Base-by-base conservation (phyloP, 768 basidiomycete species). In the Pulveroboletus frians region DNA sequence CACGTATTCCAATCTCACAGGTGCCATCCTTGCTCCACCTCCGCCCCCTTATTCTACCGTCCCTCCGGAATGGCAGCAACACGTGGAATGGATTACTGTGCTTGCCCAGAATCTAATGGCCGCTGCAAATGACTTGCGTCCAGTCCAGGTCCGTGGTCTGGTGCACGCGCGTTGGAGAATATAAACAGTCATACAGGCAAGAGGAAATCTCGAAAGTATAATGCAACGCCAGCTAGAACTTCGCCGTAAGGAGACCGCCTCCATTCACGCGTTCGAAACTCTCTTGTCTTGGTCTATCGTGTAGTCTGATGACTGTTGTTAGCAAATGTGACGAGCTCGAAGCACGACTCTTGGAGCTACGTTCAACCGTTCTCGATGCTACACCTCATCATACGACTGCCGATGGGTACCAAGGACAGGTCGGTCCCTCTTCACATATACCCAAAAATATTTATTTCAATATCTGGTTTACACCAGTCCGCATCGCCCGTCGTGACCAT, bases 81-180 rank as follows among this genome's bases (percentile, higher is more conserved):
- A 85, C 47, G 73, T 87, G 2, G 86, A 90, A 61, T 91, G 91
- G 86, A 85, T 93, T 45, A 81, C 77, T 10, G 73, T 88, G 2
- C 77, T 92, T 46, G 81, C 81, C 7, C 86, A 90, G 65, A 95
- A 94, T 64, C 76, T 95, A 49, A 89, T 93, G 81, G 88, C 85
- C 13, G 87, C 88, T 15, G 88, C 88, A 32, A 95, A 95, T 60
- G 91, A 92, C 58, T 69, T 94, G 43, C 80, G 92, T 21, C 92
- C 91, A 1, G 86, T 92, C 5, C 92, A 94, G 77, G 90, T 84
- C 21, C 10, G 69, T 54, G 37, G 47, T 39, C 43, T 43, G n/a
- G 26, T 50, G 30, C 34, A 23, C 17, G 15, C 18, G 7, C 21
- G 23, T 39, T 15, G 15, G 29, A 49, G 23, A 51, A 46, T 30